Evolutionary conservation across 1,139 yeast species (phyloP).

Genomic region (Lodderomyces parapsilosis): DNA sequence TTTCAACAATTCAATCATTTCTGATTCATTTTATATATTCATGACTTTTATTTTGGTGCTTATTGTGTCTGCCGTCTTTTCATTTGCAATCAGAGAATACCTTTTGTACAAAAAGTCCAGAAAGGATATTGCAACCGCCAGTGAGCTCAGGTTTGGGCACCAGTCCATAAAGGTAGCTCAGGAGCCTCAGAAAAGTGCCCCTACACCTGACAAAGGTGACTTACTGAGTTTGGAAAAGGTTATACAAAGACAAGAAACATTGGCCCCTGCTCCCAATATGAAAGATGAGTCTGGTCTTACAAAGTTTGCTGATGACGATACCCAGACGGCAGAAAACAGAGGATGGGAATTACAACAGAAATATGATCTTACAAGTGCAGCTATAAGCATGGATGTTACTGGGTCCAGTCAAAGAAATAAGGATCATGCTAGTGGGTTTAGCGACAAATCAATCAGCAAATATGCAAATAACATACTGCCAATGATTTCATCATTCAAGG

Average conservation of each 20-base stretch:
- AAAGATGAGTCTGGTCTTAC: slow-evolving; percentile 6
- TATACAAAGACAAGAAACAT: slow-evolving; percentile 2
- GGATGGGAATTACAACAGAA: not conserved
- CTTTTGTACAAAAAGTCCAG: slow-evolving; percentile 8
- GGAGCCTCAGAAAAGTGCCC: not conserved
- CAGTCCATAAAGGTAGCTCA: not conserved
- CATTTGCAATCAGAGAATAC: slow-evolving; percentile 30
- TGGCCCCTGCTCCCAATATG: not conserved
- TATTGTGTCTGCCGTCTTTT: slow-evolving; percentile 21
- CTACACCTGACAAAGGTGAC: not conserved
- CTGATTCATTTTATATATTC: slow-evolving; percentile 31
- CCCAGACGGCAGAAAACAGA: not conserved
- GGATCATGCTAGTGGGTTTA: slow-evolving; percentile 10
- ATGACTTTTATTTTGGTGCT: slow-evolving; percentile 23
- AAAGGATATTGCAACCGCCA: not conserved
- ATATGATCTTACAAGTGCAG: slow-evolving; percentile 5
- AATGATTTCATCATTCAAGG: not conserved
- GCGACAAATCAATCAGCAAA: slow-evolving; percentile 17
- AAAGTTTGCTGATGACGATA: slow-evolving; percentile 7
- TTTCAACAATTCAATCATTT: slow-evolving; percentile 11
- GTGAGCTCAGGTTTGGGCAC: slow-evolving; percentile 2
- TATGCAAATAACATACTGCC: slow-evolving; percentile 11
- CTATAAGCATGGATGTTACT: slow-evolving; percentile 2
- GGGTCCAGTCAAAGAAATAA: slow-evolving; percentile 3
- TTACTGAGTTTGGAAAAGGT: slow-evolving; percentile 6